phyloP scores from a whole-genome alignment of 1,284 basidiomycete species.

The Puccinia polysora region DNA sequence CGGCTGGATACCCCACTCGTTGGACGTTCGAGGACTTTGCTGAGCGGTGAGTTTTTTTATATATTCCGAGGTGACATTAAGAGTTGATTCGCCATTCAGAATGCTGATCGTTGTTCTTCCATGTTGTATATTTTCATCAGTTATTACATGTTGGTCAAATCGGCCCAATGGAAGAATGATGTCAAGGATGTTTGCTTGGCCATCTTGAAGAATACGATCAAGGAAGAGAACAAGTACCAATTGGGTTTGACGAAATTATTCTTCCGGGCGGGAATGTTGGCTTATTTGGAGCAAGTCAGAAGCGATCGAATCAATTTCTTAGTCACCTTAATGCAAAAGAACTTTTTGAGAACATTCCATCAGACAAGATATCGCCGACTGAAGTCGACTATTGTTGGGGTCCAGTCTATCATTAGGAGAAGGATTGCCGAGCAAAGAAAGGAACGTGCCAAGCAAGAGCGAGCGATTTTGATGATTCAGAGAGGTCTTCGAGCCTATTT shows the following conservation, averaged over 20 bases:
- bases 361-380: conserved; percentile 73
- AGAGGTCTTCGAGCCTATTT: conserved; percentile 67
- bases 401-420: conserved; percentile 92
- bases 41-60: conserved; percentile 69
- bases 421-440: conserved; percentile 71
- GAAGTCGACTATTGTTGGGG: conserved; percentile 69
- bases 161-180: conserved; percentile 77
- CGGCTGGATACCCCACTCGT: conserved; percentile 96
- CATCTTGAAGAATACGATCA: conserved; percentile 79
- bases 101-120: background rate
- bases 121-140: conserved; percentile 55
- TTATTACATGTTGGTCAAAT: conserved; percentile 93
- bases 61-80: conserved; percentile 1
- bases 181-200: conserved; percentile 74
- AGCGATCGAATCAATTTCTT: conserved; percentile 80
- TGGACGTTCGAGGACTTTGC: conserved; percentile 99
- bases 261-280: conserved; percentile 98
- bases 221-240: conserved; percentile 94
- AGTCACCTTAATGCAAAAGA: conserved; percentile 95
- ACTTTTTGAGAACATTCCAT: conserved; percentile 79
- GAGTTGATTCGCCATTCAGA: background rate
- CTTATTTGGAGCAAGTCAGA: conserved; percentile 86
- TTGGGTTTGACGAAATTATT: conserved; percentile 97
- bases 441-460: conserved; percentile 66
- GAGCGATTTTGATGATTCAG: conserved; percentile 74